Percentiles rank a stretch among this genome's conserved stretches.
phyloP scores from a whole-genome alignment of 306 rosid genomes.

The Biancaea sappan region DNA sequence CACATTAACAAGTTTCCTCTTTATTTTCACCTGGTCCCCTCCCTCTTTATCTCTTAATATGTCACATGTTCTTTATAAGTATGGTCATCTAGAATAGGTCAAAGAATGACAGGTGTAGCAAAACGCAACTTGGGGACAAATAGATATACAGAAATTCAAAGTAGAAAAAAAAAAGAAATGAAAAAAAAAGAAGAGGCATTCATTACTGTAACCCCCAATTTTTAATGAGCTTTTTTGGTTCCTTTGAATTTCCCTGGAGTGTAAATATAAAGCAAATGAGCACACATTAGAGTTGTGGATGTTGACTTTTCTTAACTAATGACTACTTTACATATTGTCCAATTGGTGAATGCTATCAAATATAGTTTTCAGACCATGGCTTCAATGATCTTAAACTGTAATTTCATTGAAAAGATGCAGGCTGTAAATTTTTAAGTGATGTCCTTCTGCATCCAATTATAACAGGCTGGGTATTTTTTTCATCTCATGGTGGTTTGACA shows the following conservation, averaged over 20 bases:
- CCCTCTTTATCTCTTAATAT: conserved; percentile 25
- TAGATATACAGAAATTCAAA: conserved; percentile 38
- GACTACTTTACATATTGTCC: conserved; percentile 14
- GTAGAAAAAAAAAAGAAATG: neutral
- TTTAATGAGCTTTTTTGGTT: conserved; percentile 36
- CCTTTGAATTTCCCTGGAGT: conserved; percentile 35
- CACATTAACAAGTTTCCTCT: conserved; percentile 39
- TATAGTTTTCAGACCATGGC: neutral
- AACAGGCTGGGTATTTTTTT: too few relatives aligned
- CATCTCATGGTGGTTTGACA: neutral
- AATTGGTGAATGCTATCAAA: conserved; percentile 16
- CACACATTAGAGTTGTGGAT: conserved; percentile 6
- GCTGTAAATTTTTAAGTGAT: neutral
- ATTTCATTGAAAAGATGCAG: neutral
- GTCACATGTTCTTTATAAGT: conserved; percentile 35
- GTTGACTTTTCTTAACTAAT: conserved; percentile 8
- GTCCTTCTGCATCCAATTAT: neutral
- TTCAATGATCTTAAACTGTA: neutral
- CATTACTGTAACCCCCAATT: conserved; percentile 55
- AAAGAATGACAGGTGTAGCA: conserved; percentile 61
- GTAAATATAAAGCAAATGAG: conserved; percentile 50
- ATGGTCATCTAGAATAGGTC: conserved; percentile 51
- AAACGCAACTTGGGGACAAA: conserved; percentile 45
- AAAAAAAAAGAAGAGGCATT: conserved; percentile 46
- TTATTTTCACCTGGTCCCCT: neutral